Evolutionary conservation across 2,329 filamentous ascomycete species (phyloP), one percentile per base, ranked within the genome.

Genomic region (Leptographium lundbergii): DNA sequence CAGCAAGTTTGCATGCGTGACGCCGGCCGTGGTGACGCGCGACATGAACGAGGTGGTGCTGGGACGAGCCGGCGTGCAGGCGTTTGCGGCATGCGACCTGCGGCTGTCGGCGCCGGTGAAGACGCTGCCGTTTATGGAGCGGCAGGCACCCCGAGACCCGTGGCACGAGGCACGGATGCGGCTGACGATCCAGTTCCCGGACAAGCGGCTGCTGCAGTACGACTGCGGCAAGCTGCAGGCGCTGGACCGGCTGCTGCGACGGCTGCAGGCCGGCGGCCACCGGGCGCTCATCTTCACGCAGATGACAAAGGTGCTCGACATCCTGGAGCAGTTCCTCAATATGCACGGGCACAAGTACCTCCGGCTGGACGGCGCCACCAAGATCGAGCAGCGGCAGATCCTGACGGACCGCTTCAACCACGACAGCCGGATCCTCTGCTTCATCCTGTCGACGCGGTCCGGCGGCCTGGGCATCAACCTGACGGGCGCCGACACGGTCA

Each of bases 221-320:
- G 94, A 99, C 72, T 97, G 94, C 68, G 94, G 94, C 65, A 99
- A 99, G 71, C 81, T 99, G 4, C 94, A 99, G 68, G 85, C 87
- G 22, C 80, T 99, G 19, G 94, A 95, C 67, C 86, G 86, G 61
- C 80, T 99, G 2, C 80, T 99, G 17, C 87, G 94, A 11, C 86
- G 88, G 62, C 79, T 99, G 9, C 91, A 97, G 72, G 83, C 88
- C 2, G 91, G 90, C 47, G 91, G 91, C 1, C 94, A 97, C 68
- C 89, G 95, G 9, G 94, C 91, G 11, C 78, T 99, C 56, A 99
- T 99, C 69, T 99, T 99, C 72, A 97, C 95, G 0, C 94, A 99
- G 69, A 99, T 99, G 94, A 97, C 94, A 54, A 96, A 95, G 70
- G 94, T 97, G 53, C 80, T 99, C 22, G 92, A 99, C 70, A 95